These are phyloP conservation scores for Fulvia fulva DNA, from an alignment of 2,329 filamentous ascomycete species.

Conservation along the genomic window DNA sequence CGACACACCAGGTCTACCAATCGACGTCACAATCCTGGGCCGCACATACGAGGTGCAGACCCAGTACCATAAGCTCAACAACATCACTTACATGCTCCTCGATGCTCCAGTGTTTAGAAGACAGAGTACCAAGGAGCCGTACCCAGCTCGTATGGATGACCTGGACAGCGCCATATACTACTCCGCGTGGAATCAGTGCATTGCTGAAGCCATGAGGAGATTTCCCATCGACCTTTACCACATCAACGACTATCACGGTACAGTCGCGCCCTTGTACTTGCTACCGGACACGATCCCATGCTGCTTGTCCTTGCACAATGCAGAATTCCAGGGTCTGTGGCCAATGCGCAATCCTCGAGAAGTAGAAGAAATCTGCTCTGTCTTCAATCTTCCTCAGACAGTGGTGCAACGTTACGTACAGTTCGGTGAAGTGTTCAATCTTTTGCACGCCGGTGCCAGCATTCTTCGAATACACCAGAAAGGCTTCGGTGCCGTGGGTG, in stretches of 20 bases:
- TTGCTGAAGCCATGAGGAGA: slow-evolving; percentile 59
- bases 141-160: slow-evolving; percentile 66
- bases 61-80: slow-evolving; percentile 60
- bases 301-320: slow-evolving; percentile 64
- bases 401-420: slow-evolving; percentile 60
- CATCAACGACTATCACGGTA: slow-evolving; percentile 64
- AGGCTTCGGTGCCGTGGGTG: slow-evolving; percentile 64
- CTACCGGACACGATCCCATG: slow-evolving; percentile 59
- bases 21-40: slow-evolving; percentile 59
- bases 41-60: slow-evolving; percentile 59
- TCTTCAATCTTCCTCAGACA: slow-evolving; percentile 59
- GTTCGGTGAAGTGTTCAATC: slow-evolving; percentile 66
- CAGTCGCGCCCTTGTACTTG: slow-evolving; percentile 60
- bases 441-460: slow-evolving; percentile 63
- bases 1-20: slow-evolving; percentile 57
- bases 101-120: slow-evolving; percentile 64
- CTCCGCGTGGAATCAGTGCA: slow-evolving; percentile 67
- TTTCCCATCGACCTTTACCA: slow-evolving; percentile 64
- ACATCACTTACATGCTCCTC: slow-evolving; percentile 65
- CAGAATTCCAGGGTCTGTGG: slow-evolving; percentile 67
- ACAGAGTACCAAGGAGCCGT: slow-evolving; percentile 60
- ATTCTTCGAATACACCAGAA: slow-evolving; percentile 64
- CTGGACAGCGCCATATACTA: slow-evolving; percentile 65
- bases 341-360: slow-evolving; percentile 61
- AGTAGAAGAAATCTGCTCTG: slow-evolving; percentile 59